phyloP scores from a whole-genome alignment of 257 asterid species.

The Przewalskia tangutica region DNA sequence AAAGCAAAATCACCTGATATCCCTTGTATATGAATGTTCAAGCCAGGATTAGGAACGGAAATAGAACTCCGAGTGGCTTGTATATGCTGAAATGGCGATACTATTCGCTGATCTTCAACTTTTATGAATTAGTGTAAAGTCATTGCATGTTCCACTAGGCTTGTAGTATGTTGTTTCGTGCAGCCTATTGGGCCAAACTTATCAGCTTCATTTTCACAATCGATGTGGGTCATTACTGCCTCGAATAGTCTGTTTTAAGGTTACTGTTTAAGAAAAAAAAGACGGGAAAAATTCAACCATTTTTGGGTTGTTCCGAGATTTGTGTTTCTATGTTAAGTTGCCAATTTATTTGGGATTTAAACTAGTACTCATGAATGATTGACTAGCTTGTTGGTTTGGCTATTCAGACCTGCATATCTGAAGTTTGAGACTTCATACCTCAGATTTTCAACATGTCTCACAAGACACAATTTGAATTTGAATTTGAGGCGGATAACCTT shows the following conservation, averaged over 20 bases:
- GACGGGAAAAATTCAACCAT: not conserved
- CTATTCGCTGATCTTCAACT: not conserved
- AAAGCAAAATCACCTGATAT: not conserved
- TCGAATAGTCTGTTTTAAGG: not conserved
- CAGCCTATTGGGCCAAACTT: not conserved
- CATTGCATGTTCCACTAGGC: not conserved
- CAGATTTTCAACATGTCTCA: too few species aligned
- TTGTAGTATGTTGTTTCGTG: not conserved
- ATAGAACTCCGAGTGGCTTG: not conserved
- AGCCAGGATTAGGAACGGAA: not conserved
- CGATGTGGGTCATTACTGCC: not conserved
- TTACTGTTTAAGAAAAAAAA: not conserved
- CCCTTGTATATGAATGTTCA: not conserved
- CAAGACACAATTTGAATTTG: too few species aligned
- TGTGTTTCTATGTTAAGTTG: not conserved
- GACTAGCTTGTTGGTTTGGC: not conserved
- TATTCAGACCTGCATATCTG: too few species aligned
- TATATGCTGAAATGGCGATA: not conserved
- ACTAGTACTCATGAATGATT: not conserved
- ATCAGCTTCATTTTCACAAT: not conserved
- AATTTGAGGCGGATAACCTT: too few species aligned
- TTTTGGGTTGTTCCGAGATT: not conserved
- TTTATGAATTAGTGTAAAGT: not conserved
- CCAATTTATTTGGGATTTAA: not conserved
- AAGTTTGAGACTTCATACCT: too few species aligned